Percentiles rank a stretch among this genome's conserved stretches.
Conservation (phyloP, 1,284 basidiomycete genomes). For the Caloboletus firmus region DNA sequence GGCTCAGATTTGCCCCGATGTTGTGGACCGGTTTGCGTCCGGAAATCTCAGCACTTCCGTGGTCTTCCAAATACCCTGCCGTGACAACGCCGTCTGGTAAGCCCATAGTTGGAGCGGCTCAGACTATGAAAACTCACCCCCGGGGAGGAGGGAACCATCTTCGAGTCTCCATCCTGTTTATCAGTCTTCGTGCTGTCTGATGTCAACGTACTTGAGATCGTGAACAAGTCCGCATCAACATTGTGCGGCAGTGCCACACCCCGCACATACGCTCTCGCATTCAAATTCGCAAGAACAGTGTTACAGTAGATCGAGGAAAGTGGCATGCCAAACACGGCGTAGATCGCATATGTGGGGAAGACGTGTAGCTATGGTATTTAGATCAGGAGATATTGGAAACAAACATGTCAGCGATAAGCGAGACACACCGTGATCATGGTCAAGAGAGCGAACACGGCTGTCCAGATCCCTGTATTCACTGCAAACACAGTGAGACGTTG, state of each 20-base stretch:
- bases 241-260: neutral
- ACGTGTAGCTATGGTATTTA: neutral
- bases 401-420: neutral
- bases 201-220: too few species aligned
- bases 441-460: constrained; percentile 13
- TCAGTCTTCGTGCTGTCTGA: neutral
- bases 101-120: neutral
- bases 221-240: neutral
- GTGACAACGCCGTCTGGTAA: neutral
- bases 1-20: neutral
- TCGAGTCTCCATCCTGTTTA: neutral
- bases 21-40: neutral
- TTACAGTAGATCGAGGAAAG: constrained; percentile 16
- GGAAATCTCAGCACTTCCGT: neutral
- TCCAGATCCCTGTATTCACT: constrained; percentile 20
- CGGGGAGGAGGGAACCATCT: neutral
- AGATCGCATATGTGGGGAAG: neutral
- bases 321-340: constrained; percentile 10
- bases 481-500: constrained; percentile 17
- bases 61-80: neutral
- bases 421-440: constrained; percentile 13
- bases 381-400: neutral
- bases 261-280: constrained; percentile 12
- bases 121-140: constrained; percentile 1
- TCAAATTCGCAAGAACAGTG: constrained; percentile 21